A percentile compares a stretch with the other conserved stretches of the same genome.
These are phyloP conservation scores for Zopfochytrium polystomum DNA, from an alignment of 371 early-diverging fungal genomes.

Conservation along the genomic window DNA sequence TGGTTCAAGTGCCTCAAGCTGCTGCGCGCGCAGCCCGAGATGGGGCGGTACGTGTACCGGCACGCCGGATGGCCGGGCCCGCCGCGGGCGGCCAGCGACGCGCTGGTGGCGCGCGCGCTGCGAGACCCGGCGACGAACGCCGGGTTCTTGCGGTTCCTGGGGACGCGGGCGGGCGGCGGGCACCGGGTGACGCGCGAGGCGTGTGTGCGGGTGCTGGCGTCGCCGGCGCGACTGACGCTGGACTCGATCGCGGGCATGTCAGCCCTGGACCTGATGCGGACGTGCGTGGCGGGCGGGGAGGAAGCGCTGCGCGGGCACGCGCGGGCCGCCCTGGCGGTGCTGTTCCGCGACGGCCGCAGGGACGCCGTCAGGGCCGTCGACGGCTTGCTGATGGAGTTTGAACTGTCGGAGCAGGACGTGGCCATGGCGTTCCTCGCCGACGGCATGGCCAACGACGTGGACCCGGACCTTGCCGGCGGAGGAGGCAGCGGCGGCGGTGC, in stretches of 20 bases:
- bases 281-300: constrained; percentile 2
- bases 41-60: constrained; percentile 9
- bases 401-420: constrained; percentile 11
- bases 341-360: constrained; percentile 12
- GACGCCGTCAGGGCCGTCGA: constrained; percentile 11
- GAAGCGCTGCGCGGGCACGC: neutral
- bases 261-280: neutral
- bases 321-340: constrained; percentile 4
- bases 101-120: constrained; percentile 11
- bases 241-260: constrained; percentile 5
- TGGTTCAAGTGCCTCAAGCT: constrained; percentile 5
- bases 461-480: neutral
- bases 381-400: constrained; percentile 12
- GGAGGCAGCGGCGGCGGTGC: constrained; percentile 2
- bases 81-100: constrained; percentile 7
- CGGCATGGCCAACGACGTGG: neutral
- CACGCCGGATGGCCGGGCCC: constrained; percentile 8
- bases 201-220: constrained; percentile 9
- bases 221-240: constrained; percentile 9
- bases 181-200: constrained; percentile 11
- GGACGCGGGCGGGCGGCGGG: constrained; percentile 3
- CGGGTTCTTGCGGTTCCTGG: constrained; percentile 5
- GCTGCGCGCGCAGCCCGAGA: constrained; percentile 8
- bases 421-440: constrained; percentile 7
- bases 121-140: constrained; percentile 12